Base-by-base conservation (phyloP, 1,284 basidiomycete genomes). In the Papiliotrema terrestris region DNA sequence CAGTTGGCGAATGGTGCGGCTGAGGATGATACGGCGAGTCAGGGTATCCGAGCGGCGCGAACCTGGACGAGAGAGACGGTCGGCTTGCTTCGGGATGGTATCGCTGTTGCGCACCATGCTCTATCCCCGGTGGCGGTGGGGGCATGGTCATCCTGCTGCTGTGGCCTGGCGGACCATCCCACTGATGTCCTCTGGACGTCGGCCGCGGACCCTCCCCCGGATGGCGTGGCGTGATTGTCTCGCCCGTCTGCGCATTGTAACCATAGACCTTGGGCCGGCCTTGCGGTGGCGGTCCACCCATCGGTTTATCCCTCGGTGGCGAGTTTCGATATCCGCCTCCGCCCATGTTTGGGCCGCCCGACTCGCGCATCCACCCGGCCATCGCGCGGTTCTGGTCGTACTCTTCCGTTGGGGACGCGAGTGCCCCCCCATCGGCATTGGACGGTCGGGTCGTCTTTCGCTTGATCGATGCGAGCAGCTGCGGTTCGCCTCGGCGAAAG, bases 401-500 rank as follows among this genome's bases (percentile, higher is more conserved):
- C 8, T 67, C 66, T 11, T 68, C 69, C 11, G 58, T 56, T 1
- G 69, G 67, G 1, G 68, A 70, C 11, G 56, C 52, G 3, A 58
- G 42, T 3, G 56, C 42, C 5, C 56, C 54, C 8, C 62, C 65
- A 13, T 60, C 56, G 14, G 44, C 47, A 29, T 45, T 62, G 32
- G 45, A 19, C 11, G 61, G 60, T 8, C 72, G 62, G n/a, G 69
- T 66, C 1, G 72, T 66, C 52, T 75, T 75, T 35, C 73, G 66
- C 59, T 76, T 77, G 64, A 79, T 78, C 22, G 61, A 61, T 2
- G 71, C 62, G 8, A 79, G 67, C 2, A 77, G 62, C 20, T 74
- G 71, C 8, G 75, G 74, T 42, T 77, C 70, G 14, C 73, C 77
- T 8, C 72, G 69, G 3, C 72, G 72, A 58, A 79, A 79, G 8